Base-by-base conservation (phyloP, 1,284 basidiomycete species). In the Malassezia furfur region DNA sequence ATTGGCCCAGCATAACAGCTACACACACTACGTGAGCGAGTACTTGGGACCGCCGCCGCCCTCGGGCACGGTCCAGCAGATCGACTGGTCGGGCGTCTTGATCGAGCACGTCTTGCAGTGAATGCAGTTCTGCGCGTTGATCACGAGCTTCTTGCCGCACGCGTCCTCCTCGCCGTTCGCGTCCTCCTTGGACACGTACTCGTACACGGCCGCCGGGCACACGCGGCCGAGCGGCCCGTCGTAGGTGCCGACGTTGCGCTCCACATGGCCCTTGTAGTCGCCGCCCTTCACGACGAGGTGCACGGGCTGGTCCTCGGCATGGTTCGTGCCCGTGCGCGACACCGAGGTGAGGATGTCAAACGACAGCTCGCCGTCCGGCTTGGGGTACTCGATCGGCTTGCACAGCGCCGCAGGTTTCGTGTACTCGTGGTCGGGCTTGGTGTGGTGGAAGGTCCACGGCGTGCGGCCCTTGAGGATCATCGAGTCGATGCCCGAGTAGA, bases 161-260 rank as follows among this genome's bases (percentile, higher is more conserved):
- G 80, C 80, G 48, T 78, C 74, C 59, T 81, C 81, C 50, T 81
- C 79, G 0, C 78, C 79, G 14, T 72, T 78, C 5, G 79, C 81
- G 38, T 81, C 82, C 36, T 82, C 85, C 14, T 65, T 66, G 56
- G 81, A 85, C 14, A 93, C 85, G 73, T 98, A 98, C 78, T 98
- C 93, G 77, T 98, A 98, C 30, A 98, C 94, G 3, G 85, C 88
- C 0, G 94, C 94, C 0, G 93, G 94, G 77, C 94, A 98, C 15
- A 86, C 91, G 8, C 85, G 81, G 1, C 86, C 87, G 22, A 98
- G 80, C 28, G 96, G 78, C 15, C 91, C 90, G 2, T 85, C 93
- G 72, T 84, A 98, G 64, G 88, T 64, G 22, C 72, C 72, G 25
- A 71, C 67, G 34, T 96, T 96, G 52, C 77, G 77, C 64, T 82